These are phyloP conservation scores for Naganishia randhawae DNA, from an alignment of 768 basidiomycete species.

Conservation along the genomic window DNA sequence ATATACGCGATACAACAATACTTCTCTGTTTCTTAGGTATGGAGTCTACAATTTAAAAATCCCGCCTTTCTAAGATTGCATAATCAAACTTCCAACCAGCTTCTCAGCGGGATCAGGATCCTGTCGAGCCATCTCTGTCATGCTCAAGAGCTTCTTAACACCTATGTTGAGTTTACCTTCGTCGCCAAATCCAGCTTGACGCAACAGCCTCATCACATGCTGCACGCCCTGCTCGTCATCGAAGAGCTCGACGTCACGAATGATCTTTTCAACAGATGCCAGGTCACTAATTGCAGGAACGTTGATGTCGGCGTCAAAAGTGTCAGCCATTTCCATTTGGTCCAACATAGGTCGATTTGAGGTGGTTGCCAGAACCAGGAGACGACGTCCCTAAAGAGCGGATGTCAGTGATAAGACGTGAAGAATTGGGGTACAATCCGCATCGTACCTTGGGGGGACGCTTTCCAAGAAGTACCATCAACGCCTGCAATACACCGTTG, in stretches of 20 bases:
- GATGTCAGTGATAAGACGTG: background rate
- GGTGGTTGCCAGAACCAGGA: conserved; percentile 86
- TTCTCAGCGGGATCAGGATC: conserved; percentile 75
- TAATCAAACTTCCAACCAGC: conserved; percentile 45
- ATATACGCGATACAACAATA: conserved; percentile 14
- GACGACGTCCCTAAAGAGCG: conserved; percentile 68
- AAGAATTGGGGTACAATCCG: background rate
- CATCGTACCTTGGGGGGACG: conserved; percentile 79
- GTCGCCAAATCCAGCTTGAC: conserved; percentile 67
- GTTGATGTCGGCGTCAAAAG: conserved; percentile 80
- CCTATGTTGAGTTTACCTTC: conserved; percentile 70
- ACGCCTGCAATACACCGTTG: conserved; percentile 82
- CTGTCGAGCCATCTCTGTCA: conserved; percentile 95
- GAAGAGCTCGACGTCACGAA: conserved; percentile 78
- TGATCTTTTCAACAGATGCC: conserved; percentile 66
- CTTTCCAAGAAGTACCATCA: conserved; percentile 80
- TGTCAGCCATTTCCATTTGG: conserved; percentile 82
- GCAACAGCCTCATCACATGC: conserved; percentile 63
- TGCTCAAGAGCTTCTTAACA: conserved; percentile 85
- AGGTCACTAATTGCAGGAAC: conserved; percentile 77
- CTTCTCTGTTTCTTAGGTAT: too few species aligned
- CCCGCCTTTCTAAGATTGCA: conserved; percentile 18
- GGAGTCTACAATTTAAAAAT: too few species aligned
- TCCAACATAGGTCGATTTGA: conserved; percentile 78
- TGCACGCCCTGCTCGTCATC: conserved; percentile 54